Percentiles rank a stretch among this genome's conserved stretches.
These are phyloP conservation scores for Logfia minima DNA, from an alignment of 129 eudicot species.

Conservation along the genomic window DNA sequence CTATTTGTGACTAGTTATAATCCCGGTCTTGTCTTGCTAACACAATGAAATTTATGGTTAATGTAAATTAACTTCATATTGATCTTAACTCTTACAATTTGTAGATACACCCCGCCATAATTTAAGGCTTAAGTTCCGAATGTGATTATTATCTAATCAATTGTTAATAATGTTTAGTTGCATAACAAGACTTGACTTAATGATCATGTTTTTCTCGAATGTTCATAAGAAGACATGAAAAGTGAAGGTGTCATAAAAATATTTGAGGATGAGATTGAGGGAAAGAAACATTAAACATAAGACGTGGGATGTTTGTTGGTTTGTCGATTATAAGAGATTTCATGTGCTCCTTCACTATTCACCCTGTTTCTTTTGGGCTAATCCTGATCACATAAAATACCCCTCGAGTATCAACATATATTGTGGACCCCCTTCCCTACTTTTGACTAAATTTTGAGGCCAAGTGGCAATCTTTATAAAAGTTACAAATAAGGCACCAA, in stretches of 20 bases:
- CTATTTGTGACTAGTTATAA: too few species aligned
- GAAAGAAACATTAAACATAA: conserved; percentile 33
- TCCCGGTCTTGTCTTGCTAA: too few species aligned
- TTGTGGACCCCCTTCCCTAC: neutral
- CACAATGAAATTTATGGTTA: too few species aligned
- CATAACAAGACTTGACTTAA: neutral
- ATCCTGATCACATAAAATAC: conserved; percentile 17
- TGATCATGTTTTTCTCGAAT: conserved; percentile 2
- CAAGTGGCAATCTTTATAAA: neutral
- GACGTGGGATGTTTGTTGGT: conserved; percentile 43
- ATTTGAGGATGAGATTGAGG: conserved; percentile 22
- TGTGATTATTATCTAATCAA: neutral
- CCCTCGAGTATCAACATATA: conserved; percentile 1
- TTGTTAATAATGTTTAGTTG: neutral
- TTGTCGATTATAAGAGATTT: conserved; percentile 30
- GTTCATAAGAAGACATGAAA: conserved; percentile 27
- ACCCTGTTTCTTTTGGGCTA: neutral
- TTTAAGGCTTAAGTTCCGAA: too few species aligned
- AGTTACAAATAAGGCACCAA: neutral
- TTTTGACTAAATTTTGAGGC: neutral
- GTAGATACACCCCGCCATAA: neutral
- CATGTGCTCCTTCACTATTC: conserved; percentile 31
- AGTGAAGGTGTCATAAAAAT: conserved; percentile 28
- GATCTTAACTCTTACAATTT: too few species aligned
- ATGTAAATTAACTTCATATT: too few species aligned